These are phyloP conservation scores for Pseudozyma pruni DNA, from an alignment of 1,284 basidiomycete genomes.

Conservation along the genomic window DNA sequence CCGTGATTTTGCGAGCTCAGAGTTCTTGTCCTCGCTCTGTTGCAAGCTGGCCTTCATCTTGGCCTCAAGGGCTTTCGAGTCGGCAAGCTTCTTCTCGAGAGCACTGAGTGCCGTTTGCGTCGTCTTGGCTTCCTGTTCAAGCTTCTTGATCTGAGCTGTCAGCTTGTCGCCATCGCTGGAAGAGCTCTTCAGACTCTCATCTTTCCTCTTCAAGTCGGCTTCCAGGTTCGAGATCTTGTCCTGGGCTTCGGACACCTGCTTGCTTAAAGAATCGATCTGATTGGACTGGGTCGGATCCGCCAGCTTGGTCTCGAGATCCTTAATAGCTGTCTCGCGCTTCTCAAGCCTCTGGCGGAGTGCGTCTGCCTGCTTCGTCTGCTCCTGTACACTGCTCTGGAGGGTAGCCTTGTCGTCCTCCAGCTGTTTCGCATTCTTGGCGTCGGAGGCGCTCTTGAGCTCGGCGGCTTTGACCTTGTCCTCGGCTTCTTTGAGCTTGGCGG, in stretches of 20 bases:
- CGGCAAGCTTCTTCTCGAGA: conserved; percentile 23
- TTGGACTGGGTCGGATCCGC: conserved; percentile 41
- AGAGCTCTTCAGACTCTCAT: conserved; percentile 15
- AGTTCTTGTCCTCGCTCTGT: conserved; percentile 10
- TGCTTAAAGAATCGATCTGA: conserved; percentile 32
- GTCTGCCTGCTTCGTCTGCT: conserved; percentile 21
- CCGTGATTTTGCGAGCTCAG: background rate
- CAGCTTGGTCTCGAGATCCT: conserved; percentile 40
- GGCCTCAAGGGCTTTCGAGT: conserved; percentile 18
- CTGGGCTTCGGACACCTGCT: conserved; percentile 19
- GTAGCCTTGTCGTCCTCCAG: conserved; percentile 28
- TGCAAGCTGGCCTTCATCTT: conserved; percentile 16
- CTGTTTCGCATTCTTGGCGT: conserved; percentile 12
- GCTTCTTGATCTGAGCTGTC: conserved; percentile 16
- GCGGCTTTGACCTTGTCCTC: conserved; percentile 21
- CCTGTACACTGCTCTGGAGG: conserved; percentile 17
- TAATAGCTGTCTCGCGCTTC: conserved; percentile 11
- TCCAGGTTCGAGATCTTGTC: conserved; percentile 27
- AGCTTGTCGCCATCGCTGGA: conserved; percentile 16
- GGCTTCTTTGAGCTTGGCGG: conserved; percentile 16
- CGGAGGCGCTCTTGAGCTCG: conserved; percentile 15
- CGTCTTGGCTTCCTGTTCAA: conserved; percentile 16
- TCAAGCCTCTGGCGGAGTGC: conserved; percentile 21
- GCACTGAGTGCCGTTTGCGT: conserved; percentile 1
- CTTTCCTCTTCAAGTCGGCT: conserved; percentile 27